Conservation (phyloP, 345 rosid species). For the Gossypium arboreum region DNA sequence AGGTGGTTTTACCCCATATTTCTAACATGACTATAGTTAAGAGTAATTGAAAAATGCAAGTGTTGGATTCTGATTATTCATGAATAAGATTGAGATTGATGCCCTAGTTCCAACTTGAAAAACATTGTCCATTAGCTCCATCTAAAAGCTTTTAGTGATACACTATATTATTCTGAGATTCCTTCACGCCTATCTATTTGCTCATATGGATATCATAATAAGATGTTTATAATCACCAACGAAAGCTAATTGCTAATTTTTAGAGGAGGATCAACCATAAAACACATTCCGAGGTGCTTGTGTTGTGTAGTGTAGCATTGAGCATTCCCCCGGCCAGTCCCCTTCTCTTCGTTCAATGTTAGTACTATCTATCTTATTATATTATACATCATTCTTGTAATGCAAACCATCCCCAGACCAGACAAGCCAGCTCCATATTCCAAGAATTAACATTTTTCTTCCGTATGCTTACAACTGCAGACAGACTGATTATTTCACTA, state of each 20-base stretch:
- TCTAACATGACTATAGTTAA: background rate
- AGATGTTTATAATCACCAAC: background rate
- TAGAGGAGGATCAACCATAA: no score
- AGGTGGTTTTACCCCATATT: background rate
- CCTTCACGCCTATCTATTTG: no score
- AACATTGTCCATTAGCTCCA: no score
- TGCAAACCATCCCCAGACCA: background rate
- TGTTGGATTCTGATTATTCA: no score
- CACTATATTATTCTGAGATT: no score
- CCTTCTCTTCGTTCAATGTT: background rate
- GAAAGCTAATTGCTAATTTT: no score
- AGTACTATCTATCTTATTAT: no score
- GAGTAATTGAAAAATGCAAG: no score
- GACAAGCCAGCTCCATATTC: background rate
- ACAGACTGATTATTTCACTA: no score
- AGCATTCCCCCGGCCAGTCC: no score
- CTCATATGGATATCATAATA: no score
- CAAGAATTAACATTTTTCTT: background rate
- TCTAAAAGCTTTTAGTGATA: no score
- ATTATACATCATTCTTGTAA: background rate
- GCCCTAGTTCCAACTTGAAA: background rate
- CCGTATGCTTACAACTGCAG: background rate
- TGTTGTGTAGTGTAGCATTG: background rate
- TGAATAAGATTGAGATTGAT: background rate
- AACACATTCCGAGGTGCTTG: background rate